A percentile compares a stretch with the other conserved stretches of the same genome.
These are phyloP conservation scores for Acorus calamus DNA, from an alignment of 106 monocot species.

Conservation along the genomic window DNA sequence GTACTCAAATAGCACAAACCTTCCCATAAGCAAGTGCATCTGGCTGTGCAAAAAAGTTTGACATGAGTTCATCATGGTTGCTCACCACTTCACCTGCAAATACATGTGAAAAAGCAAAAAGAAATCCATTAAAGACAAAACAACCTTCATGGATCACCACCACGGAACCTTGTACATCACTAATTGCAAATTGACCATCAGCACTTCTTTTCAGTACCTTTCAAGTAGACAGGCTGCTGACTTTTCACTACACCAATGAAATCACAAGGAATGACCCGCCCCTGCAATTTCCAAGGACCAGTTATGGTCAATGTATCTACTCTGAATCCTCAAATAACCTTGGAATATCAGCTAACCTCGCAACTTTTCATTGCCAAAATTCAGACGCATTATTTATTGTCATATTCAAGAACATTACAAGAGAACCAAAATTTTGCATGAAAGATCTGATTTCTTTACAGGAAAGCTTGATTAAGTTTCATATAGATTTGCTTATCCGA, in stretches of 20 bases:
- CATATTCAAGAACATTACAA: too few species aligned
- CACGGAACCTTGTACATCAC: too few species aligned
- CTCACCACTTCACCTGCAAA: slow-evolving; percentile 69
- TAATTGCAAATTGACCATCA: not conserved
- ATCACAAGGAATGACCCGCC: slow-evolving; percentile 94
- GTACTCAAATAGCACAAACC: slow-evolving; percentile 19
- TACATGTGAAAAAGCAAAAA: slow-evolving; percentile 1
- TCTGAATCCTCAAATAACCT: not conserved
- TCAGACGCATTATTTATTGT: too few species aligned
- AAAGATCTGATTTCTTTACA: too few species aligned
- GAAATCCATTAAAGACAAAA: not conserved
- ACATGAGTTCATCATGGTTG: slow-evolving; percentile 99
- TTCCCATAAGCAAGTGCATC: slow-evolving; percentile 99
- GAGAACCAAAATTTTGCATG: too few species aligned
- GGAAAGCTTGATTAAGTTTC: too few species aligned
- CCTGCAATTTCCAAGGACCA: slow-evolving; percentile 35
- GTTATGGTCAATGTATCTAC: too few species aligned
- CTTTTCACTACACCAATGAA: slow-evolving; percentile 82
- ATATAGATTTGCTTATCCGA: too few species aligned
- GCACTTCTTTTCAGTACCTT: slow-evolving; percentile 32
- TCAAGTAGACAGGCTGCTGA: slow-evolving; percentile 79
- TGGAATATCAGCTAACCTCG: not conserved
- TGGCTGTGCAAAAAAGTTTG: slow-evolving; percentile 98
- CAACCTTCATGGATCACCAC: too few species aligned
- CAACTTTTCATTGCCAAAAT: too few species aligned